Base-by-base conservation (phyloP, 148 eudicot species). In the Spergularia marina region DNA sequence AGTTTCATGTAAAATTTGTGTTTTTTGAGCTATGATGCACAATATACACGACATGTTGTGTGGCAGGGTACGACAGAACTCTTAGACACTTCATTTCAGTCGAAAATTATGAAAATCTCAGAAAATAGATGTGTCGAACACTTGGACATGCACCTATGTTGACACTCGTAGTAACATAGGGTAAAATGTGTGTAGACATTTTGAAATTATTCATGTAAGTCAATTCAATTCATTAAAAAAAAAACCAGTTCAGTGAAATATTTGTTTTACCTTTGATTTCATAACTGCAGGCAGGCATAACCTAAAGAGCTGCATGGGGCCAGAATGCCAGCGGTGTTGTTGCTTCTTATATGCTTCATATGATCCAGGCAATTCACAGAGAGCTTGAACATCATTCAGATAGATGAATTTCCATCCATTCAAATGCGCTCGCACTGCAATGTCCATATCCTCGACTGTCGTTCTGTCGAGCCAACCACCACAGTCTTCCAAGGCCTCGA, bases 301-400 rank as follows among this genome's bases (percentile, higher is more conserved):
- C 39, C 84, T 59, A 66, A 78, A 82, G 57, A 82, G 77, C 25
- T 71, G 81, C 84, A 82, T 78, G 3, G 84, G 84, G 8, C 84
- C 84, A 2, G 84, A 82, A 70, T 82, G 84, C 84, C 84, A 82
- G 23, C 84, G 71, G 40, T 82, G 82, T 59, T 82, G 84, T 36
- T 82, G 81, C 69, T 82, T 82, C 71, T 78, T 76, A 60, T 77
- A 82, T 6, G 84, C 78, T 55, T 82, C 78, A 63, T 82, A 82
- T 0, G 78, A 78, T 70, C 76, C 81, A 6, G 84, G 81, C 64
- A 82, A 58, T 65, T 82, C 81, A 65, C 84, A 82, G 2, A 71
- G 65, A 10, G 77, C 83, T 71, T 60, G 63, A 57, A 80, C 83
- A 76, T 80, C 76, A 65, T 80, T 76, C 5, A 80, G 76, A 16